phyloP scores from a whole-genome alignment of 2,329 filamentous ascomycete genomes.

The Podosphaera aphanis region DNA sequence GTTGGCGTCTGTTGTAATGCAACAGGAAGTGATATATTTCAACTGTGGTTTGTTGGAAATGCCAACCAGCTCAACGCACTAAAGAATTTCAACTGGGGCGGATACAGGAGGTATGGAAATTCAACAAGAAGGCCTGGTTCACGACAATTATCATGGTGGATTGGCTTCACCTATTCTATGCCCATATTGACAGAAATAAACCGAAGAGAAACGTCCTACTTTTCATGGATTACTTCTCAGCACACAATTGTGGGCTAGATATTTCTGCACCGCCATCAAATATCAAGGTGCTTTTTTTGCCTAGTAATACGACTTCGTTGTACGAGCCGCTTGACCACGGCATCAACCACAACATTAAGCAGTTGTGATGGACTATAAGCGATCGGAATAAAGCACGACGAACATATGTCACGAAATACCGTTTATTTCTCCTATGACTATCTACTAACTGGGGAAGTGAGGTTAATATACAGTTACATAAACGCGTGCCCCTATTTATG shows the following conservation, averaged over 20 bases:
- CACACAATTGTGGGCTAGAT: background rate
- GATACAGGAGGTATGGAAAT: too few relatives aligned
- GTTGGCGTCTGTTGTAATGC: background rate
- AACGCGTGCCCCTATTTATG: too few relatives aligned
- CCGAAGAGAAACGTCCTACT: background rate
- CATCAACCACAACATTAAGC: too few relatives aligned
- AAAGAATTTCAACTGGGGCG: background rate
- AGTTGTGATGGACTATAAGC: too few relatives aligned
- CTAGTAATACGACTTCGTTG: background rate
- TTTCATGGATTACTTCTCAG: conserved; percentile 1
- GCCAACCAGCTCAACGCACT: background rate
- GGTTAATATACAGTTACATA: too few relatives aligned
- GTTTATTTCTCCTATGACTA: too few relatives aligned
- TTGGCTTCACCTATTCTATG: conserved; percentile 1
- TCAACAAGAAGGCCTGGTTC: background rate
- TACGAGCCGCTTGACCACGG: conserved; percentile 1
- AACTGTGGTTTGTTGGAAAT: background rate
- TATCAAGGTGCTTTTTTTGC: background rate
- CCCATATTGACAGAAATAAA: background rate
- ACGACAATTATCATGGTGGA: background rate
- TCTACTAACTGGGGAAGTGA: too few relatives aligned
- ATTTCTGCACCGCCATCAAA: background rate
- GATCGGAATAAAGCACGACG: too few relatives aligned
- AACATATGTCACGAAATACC: too few relatives aligned
- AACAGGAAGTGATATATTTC: background rate